phyloP scores from a whole-genome alignment of 768 basidiomycete species.

The Sporobolomyces roseus region DNA sequence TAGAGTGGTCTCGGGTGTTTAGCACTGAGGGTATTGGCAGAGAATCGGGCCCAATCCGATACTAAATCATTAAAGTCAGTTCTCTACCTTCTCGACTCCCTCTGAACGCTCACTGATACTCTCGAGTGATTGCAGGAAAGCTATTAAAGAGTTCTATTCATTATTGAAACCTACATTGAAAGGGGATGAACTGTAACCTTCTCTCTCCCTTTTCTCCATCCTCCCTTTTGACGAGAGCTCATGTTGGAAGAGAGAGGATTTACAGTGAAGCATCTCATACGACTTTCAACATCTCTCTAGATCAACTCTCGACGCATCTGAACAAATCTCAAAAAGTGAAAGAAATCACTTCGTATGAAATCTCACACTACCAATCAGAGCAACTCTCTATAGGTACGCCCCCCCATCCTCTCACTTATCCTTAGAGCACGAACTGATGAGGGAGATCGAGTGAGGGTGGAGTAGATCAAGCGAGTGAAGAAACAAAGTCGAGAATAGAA shows the following conservation, averaged over 20 bases:
- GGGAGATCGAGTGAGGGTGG: no score
- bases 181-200: constrained; percentile 19
- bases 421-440: no score
- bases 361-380: constrained; percentile 4
- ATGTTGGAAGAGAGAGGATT: neutral
- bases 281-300: constrained; percentile 10
- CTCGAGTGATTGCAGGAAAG: constrained; percentile 11
- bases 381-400: no score
- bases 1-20: no score
- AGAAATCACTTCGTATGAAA: constrained; percentile 6
- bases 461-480: neutral
- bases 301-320: constrained; percentile 21
- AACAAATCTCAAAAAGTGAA: constrained; percentile 4
- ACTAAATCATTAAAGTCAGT: constrained; percentile 19
- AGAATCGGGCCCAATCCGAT: constrained; percentile 22
- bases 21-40: constrained; percentile 19
- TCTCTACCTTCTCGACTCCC: neutral
- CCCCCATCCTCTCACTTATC: no score
- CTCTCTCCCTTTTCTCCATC: neutral
- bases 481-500: no score
- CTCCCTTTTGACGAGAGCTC: neutral
- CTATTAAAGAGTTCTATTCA: constrained; percentile 25
- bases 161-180: neutral
- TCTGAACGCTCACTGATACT: neutral
- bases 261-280: constrained; percentile 28